These are phyloP conservation scores for Coniella lustricola DNA, from an alignment of 2,329 filamentous ascomycete species.

Conservation along the genomic window DNA sequence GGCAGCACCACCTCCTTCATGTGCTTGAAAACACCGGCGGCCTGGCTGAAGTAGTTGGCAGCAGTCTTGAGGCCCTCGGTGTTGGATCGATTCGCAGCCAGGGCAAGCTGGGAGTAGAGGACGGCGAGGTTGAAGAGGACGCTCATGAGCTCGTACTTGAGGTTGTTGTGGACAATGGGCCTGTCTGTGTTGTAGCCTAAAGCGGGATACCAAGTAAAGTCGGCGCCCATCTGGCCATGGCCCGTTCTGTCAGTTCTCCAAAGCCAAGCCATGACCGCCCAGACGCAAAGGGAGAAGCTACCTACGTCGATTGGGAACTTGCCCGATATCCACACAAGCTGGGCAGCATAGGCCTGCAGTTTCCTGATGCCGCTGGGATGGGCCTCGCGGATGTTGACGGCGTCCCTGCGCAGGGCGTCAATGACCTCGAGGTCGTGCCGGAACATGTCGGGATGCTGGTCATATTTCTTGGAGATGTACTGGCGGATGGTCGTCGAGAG, in stretches of 20 bases:
- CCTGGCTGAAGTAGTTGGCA: slow-evolving; percentile 81
- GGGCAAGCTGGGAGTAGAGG: slow-evolving; percentile 86
- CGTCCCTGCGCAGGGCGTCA: slow-evolving; percentile 73
- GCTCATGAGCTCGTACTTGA: slow-evolving; percentile 82
- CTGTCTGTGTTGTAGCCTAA: slow-evolving; percentile 81
- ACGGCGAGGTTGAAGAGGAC: slow-evolving; percentile 88
- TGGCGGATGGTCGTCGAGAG: slow-evolving; percentile 79
- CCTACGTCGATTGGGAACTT: slow-evolving; percentile 93
- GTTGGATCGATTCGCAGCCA: slow-evolving; percentile 68
- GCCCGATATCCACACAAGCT: slow-evolving; percentile 85
- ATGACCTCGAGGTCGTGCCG: slow-evolving; percentile 77
- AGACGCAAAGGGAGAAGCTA: slow-evolving; percentile 16
- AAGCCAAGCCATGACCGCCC: background rate
- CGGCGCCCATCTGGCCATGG: slow-evolving; percentile 68
- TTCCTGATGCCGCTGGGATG: slow-evolving; percentile 81
- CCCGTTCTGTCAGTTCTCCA: background rate
- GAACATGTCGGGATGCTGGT: slow-evolving; percentile 98
- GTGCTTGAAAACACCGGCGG: slow-evolving; percentile 76
- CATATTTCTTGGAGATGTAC: slow-evolving; percentile 97
- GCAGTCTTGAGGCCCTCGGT: slow-evolving; percentile 80
- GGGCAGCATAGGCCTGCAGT: slow-evolving; percentile 84
- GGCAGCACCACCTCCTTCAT: slow-evolving; percentile 71
- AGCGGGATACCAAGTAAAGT: slow-evolving; percentile 94
- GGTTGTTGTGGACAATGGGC: slow-evolving; percentile 59
- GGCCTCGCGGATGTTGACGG: slow-evolving; percentile 82